A percentile compares a stretch with the other conserved stretches of the same genome.
These are phyloP conservation scores for Aspergillus brasiliensis DNA, from an alignment of 2,329 filamentous ascomycete genomes.

Conservation along the genomic window DNA sequence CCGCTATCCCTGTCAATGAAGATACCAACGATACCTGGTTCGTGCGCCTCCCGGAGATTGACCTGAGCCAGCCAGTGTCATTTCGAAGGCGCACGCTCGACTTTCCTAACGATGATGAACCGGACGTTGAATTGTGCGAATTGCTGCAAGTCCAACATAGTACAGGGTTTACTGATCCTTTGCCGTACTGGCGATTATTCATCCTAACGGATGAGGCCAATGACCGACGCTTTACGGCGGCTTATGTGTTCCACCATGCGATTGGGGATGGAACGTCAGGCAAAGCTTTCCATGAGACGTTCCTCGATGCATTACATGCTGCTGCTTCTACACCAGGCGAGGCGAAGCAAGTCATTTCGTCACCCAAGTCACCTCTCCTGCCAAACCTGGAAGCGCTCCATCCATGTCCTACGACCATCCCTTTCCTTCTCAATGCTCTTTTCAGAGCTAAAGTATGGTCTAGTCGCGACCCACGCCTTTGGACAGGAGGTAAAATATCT, in stretches of 20 bases:
- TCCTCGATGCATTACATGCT: conserved; percentile 40
- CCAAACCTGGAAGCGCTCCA: conserved; percentile 47
- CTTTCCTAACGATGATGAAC: conserved; percentile 20
- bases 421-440: conserved; percentile 36
- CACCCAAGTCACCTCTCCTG: conserved; percentile 35
- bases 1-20: conserved; percentile 46
- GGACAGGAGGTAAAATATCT: conserved; percentile 38
- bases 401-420: conserved; percentile 40
- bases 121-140: conserved; percentile 45
- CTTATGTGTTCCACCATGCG: conserved; percentile 53
- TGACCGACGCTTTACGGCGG: conserved; percentile 41
- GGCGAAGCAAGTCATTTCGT: conserved; percentile 22
- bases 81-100: conserved; percentile 33
- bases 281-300: conserved; percentile 48
- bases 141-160: conserved; percentile 47
- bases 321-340: conserved; percentile 15
- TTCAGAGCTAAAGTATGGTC: conserved; percentile 38
- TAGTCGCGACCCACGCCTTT: conserved; percentile 32
- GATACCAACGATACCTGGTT: conserved; percentile 46
- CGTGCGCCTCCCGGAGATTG: conserved; percentile 46
- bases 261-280: conserved; percentile 51
- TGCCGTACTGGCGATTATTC: conserved; percentile 50
- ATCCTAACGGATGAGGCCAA: conserved; percentile 35
- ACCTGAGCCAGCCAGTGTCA: conserved; percentile 42
- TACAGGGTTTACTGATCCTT: conserved; percentile 36